Evolutionary conservation across 352 stramenopile genomes (phyloP), one percentile per base, ranked within the genome.

Genomic region (Pythium myriotylum): DNA sequence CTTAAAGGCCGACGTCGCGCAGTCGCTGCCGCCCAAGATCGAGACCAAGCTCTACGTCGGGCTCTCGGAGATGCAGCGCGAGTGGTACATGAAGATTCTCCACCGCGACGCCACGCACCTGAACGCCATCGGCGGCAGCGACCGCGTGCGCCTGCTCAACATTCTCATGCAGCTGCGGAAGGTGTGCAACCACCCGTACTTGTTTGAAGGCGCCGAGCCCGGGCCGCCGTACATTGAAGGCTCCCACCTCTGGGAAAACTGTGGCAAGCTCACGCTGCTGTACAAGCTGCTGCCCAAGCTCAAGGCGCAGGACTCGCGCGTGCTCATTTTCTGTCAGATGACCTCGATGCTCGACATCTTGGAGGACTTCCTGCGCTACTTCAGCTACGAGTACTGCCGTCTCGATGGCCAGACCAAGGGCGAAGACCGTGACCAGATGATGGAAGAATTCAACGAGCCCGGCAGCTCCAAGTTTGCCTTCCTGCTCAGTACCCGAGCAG

Each of bases 261-360:
- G 89, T 63, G 97, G 95, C 19, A 99, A 99, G 76, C 91, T 99
- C 81, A 94, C 96, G 33, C 76, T 99, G 29, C 76, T 99, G 37
- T 95, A 99, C 76, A 94, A 91, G 43, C 75, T 98, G n/a, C 74
- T 98, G 49, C 76, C 81, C 1, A 86, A 88, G 52, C 76, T 98
- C 7, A 92, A 91, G 65, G 77, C 74, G 0, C 88, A 97, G 64
- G 83, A 91, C 27, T 96, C 86, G 42, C 87, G 94, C 19, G 94
- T 99, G 23, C 77, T 99, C 17, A 99, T 99, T 70, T 99, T 99
- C 72, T 99, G 95, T 62, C 98, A 99, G 74, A 99, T 99, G 97
- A 99, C 97, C 42, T 95, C 96, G 32, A 97, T 99, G 77, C 97
- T 99, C 82, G 96, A 99, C 51, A 99, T 99, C 68, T 62, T 99